Evolutionary conservation across 805 yeast species (phyloP).

Genomic region (Naumovozyma castellii): DNA sequence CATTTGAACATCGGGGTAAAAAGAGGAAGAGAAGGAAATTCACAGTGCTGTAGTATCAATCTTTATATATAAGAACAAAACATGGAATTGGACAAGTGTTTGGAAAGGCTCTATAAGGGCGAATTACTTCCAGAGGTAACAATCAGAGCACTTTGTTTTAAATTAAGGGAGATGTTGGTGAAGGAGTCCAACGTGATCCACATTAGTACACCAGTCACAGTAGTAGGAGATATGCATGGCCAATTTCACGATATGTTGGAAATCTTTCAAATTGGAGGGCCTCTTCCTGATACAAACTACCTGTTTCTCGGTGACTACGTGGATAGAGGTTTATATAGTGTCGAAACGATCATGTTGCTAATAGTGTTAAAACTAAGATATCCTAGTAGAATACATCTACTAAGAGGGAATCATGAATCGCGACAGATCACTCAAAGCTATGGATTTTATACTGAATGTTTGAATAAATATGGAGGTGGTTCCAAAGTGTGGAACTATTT

Average conservation of each 20-base stretch:
- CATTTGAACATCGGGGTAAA: too few species aligned
- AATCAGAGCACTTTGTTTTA: constrained; percentile 63
- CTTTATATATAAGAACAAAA: background rate
- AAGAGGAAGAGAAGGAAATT: too few species aligned
- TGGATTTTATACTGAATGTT: constrained; percentile 92
- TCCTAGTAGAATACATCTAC: constrained; percentile 71
- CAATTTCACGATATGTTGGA: constrained; percentile 91
- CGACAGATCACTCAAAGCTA: constrained; percentile 94
- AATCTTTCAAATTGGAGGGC: constrained; percentile 88
- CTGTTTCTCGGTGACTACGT: constrained; percentile 92
- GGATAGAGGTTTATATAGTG: constrained; percentile 87
- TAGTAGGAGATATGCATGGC: constrained; percentile 97
- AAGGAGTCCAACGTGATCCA: constrained; percentile 82
- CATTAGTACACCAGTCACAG: constrained; percentile 77
- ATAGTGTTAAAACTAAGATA: constrained; percentile 78
- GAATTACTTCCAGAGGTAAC: constrained; percentile 64
- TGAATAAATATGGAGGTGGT: constrained; percentile 70
- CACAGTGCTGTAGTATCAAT: too few species aligned
- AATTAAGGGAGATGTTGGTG: constrained; percentile 70
- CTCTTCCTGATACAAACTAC: constrained; percentile 88
- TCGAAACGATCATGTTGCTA: constrained; percentile 81
- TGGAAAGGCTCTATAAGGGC: constrained; percentile 54
- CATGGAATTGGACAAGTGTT: constrained; percentile 58
- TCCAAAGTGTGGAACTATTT: constrained; percentile 78
- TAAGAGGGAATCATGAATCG: constrained; percentile 94